Evolutionary conservation across 1,284 basidiomycete genomes (phyloP), one percentile per base, ranked within the genome.

Genomic region (Apiotrichum mycotoxinovorans): DNA sequence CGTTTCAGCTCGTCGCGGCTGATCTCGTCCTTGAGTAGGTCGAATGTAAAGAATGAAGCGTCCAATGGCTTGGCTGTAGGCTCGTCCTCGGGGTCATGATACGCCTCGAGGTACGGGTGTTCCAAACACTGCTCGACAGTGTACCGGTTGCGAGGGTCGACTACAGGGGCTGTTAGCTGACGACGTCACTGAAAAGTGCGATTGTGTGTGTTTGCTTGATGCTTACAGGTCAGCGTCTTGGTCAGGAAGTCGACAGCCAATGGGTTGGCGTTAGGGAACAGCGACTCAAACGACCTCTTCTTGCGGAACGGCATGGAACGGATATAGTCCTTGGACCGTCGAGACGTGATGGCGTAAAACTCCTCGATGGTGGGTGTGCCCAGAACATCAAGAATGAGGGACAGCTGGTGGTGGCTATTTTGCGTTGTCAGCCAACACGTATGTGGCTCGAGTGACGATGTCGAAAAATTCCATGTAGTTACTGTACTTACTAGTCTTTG

Each of bases 361-460:
- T 94, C 91, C 64, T 95, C 91, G 51, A 93, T 79, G 1, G 88
- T 88, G 0, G 92, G 91, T 17, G 92, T 95, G n/a, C 92, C 91
- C 12, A 94, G 84, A 4, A 94, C 89, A 66, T 94, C 89, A 58
- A 96, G 82, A 68, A 94, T 95, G 56, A 94, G 83, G 7, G 87
- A 87, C 27, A 97, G 83, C 68, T 98, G 94, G 69, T 97, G 89
- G 77, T 97, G 94, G 75, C 75, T 77, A 51, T 30, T 30, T n/a
- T n/a, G n/a, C 8, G 14, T 10, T n/a, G 45, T 54, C 22, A 76
- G 64, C 35, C 12, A n/a, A n/a, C n/a, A n/a, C n/a, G n/a, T n/a
- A n/a, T n/a, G n/a, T n/a, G n/a, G n/a, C n/a, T n/a, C n/a, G n/a
- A n/a, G n/a, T n/a, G n/a, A n/a, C n/a, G n/a, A n/a, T n/a, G n/a